Conservation (phyloP, 2,329 filamentous ascomycete genomes). For the Apiospora aurea region DNA sequence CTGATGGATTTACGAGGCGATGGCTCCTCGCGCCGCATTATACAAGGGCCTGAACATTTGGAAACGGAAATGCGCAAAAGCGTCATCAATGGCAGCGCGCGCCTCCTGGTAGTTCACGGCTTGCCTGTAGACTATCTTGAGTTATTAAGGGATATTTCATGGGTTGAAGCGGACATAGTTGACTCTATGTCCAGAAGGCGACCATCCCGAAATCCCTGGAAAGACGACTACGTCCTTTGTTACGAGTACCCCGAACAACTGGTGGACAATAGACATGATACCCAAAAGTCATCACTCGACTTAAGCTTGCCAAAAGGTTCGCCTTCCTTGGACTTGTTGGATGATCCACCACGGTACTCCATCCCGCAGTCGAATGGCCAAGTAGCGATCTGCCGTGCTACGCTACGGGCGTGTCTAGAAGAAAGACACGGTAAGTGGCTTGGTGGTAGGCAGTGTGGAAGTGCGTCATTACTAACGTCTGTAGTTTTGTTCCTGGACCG, state of each 20-base stretch:
- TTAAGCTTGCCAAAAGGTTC: neutral
- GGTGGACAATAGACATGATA: no score
- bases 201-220: slow-evolving; percentile 34
- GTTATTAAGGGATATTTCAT: slow-evolving; percentile 34
- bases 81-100: no score
- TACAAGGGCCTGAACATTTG: neutral
- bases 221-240: slow-evolving; percentile 28
- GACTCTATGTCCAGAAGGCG: slow-evolving; percentile 40
- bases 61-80: neutral
- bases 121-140: slow-evolving; percentile 34
- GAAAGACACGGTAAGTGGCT: neutral
- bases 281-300: neutral
- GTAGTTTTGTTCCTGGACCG: slow-evolving; percentile 43
- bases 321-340: neutral
- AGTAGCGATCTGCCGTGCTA: slow-evolving; percentile 4
- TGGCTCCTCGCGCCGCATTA: neutral
- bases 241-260: slow-evolving; percentile 41
- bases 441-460: neutral
- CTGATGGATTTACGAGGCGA: neutral
- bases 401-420: neutral
- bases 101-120: slow-evolving; percentile 37
- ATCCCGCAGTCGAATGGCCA: neutral
- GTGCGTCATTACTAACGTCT: neutral
- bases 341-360: neutral
- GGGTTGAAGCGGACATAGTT: slow-evolving; percentile 42